Conservation (phyloP, 1,284 basidiomycete species). For the Wolfiporia cocos region DNA sequence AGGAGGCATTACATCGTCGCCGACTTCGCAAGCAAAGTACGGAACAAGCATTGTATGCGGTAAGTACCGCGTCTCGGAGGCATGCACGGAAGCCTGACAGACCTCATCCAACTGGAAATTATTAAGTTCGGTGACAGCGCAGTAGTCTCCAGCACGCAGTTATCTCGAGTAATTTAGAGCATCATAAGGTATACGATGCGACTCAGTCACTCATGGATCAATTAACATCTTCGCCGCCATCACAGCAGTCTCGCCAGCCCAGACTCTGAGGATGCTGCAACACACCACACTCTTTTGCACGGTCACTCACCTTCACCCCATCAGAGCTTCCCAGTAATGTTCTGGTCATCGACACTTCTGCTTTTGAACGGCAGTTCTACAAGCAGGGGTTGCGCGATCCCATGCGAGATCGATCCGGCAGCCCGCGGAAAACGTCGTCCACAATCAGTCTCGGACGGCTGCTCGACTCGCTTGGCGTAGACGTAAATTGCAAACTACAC, state of each 20-base stretch:
- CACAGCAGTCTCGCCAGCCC: slow-evolving; percentile 68
- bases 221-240: no score
- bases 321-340: slow-evolving; percentile 73
- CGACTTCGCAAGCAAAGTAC: slow-evolving; percentile 69
- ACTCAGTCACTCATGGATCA: no score
- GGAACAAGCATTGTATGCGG: slow-evolving; percentile 66
- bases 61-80: slow-evolving; percentile 34
- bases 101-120: slow-evolving; percentile 11
- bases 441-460: slow-evolving; percentile 50
- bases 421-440: slow-evolving; percentile 40
- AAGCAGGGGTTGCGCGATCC: slow-evolving; percentile 44
- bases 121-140: slow-evolving; percentile 75
- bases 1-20: slow-evolving; percentile 78
- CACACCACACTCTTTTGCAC: slow-evolving; percentile 32
- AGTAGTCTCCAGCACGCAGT: slow-evolving; percentile 57
- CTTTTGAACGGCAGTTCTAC: slow-evolving; percentile 58
- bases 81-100: no score
- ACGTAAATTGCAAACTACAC: slow-evolving; percentile 40
- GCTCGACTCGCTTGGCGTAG: slow-evolving; percentile 43
- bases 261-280: slow-evolving; percentile 68
- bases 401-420: slow-evolving; percentile 53
- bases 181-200: slow-evolving; percentile 66
- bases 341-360: slow-evolving; percentile 61
- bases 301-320: background rate
- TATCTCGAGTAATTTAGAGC: slow-evolving; percentile 70